phyloP scores from a whole-genome alignment of 257 asterid genomes.

The Penstemon davidsonii region DNA sequence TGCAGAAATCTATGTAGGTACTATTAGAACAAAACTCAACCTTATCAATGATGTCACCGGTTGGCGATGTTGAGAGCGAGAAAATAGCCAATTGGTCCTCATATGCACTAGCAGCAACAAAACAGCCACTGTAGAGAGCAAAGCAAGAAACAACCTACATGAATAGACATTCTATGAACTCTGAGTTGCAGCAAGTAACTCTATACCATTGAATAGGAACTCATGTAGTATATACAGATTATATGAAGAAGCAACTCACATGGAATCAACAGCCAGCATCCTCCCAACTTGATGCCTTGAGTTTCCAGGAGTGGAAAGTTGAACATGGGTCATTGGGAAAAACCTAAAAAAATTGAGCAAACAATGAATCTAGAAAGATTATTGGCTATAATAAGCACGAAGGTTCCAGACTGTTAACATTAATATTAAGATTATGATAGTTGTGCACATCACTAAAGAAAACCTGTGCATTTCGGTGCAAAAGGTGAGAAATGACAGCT shows the following conservation, averaged over 20 bases:
- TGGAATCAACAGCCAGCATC: slow-evolving; percentile 88
- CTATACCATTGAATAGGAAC: slow-evolving; percentile 23
- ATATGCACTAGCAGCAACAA: slow-evolving; percentile 91
- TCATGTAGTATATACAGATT: slow-evolving; percentile 15
- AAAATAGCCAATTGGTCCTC: slow-evolving; percentile 82
- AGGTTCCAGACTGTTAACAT: slow-evolving; percentile 23
- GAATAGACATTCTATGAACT: slow-evolving; percentile 42
- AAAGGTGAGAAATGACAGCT: slow-evolving; percentile 83
- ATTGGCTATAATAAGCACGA: slow-evolving; percentile 18
- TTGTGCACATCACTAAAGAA: slow-evolving; percentile 15
- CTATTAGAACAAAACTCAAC: slow-evolving; percentile 35
- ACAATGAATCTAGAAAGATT: slow-evolving; percentile 22
- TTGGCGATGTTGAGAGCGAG: slow-evolving; percentile 60
- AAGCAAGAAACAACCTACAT: slow-evolving; percentile 44
- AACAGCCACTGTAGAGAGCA: slow-evolving; percentile 80
- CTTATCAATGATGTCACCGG: slow-evolving; percentile 76
- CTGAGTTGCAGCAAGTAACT: slow-evolving; percentile 39
- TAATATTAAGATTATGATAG: slow-evolving; percentile 14
- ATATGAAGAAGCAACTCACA: slow-evolving; percentile 46
- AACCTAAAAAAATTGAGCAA: slow-evolving; percentile 50
- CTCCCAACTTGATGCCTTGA: slow-evolving; percentile 81
- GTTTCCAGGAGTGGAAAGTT: slow-evolving; percentile 80
- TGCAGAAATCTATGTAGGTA: slow-evolving; percentile 11
- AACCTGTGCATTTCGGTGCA: slow-evolving; percentile 96
- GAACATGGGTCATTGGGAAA: slow-evolving; percentile 64